phyloP scores from a whole-genome alignment of 371 early-diverging fungal species.

The Circinella minor region DNA sequence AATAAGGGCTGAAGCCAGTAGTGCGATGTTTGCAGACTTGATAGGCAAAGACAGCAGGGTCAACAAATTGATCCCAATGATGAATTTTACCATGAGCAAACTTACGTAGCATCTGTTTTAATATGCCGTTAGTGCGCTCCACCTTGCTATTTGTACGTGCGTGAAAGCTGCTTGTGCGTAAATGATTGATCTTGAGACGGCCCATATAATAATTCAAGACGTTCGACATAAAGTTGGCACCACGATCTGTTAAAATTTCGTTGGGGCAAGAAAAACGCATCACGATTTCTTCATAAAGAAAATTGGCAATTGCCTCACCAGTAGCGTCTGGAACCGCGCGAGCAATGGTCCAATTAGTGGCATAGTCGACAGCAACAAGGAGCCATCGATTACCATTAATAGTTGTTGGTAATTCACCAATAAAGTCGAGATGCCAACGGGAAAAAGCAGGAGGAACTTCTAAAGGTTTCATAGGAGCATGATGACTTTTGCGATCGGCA shows the following conservation, averaged over 20 bases:
- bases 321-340: slow-evolving; percentile 37
- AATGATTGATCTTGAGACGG: not conserved
- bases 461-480: slow-evolving; percentile 16
- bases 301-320: slow-evolving; percentile 34
- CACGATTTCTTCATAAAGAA: slow-evolving; percentile 37
- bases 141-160: slow-evolving; percentile 29
- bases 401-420: slow-evolving; percentile 24
- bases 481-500: slow-evolving; percentile 11
- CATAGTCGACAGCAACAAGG: slow-evolving; percentile 41
- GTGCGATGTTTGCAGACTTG: slow-evolving; percentile 19
- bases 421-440: slow-evolving; percentile 36
- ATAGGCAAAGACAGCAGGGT: slow-evolving; percentile 23
- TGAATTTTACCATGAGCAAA: slow-evolving; percentile 15
- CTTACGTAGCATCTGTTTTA: slow-evolving; percentile 22
- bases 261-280: slow-evolving; percentile 31
- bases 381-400: slow-evolving; percentile 20
- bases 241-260: slow-evolving; percentile 43
- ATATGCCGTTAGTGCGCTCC: slow-evolving; percentile 21
- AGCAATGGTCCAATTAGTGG: slow-evolving; percentile 42
- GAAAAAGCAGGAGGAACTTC: slow-evolving; percentile 16
- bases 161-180: not conserved
- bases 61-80: slow-evolving; percentile 22
- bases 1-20: slow-evolving; percentile 21
- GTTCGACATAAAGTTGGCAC: slow-evolving; percentile 33
- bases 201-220: slow-evolving; percentile 11